Evolutionary conservation across 2,329 filamentous ascomycete species (phyloP), one percentile per base, ranked within the genome.

Genomic region (Pyrenochaeta sp.): DNA sequence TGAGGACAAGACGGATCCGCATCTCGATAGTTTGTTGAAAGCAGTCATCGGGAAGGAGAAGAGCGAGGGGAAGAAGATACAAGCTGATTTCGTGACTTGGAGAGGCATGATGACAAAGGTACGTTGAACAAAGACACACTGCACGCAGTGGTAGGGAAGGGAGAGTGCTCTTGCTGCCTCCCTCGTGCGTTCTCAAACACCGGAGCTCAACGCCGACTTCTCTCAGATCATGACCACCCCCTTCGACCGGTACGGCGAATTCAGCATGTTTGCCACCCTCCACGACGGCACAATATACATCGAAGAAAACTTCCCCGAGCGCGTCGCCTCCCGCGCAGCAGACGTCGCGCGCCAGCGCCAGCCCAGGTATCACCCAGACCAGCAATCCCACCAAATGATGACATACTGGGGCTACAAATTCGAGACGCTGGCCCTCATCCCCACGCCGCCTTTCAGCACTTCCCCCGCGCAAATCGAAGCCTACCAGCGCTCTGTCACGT

Each of bases 41-140:
- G 87, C 91, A 1, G 83, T 99, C 31, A 77, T 85, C 35, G 80
- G 81, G 18, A 79, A 89, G 55, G 94, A 97, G 72, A 78, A 85
- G 67, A 78, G 84, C 54, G 83, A 80, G 1, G 38, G 39, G 2
- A 79, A 82, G 61, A 86, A 81, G 63, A 85, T 87, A 21, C 85
- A 91, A 49, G 87, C 88, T 2, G 85, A 96, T 59, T 69, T 97
- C 31, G 80, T 97, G 37, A 97, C 93, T 1, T 99, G 93, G 93
- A 81, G 94, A 62, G 94, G 94, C 24, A 96, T 97, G 90, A 92
- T 99, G 87, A 97, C 94, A 51, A 99, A 96, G 81, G 90, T 92
- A 67, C 39, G 60, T 63, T 56, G 45, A 54, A 17, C 8, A 3
- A 14, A 15, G 8, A 13, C 10, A 22, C 17, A 28, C 7, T 4